These are phyloP conservation scores for Pythium myriotylum DNA, from an alignment of 352 stramenopile genomes.

Conservation along the genomic window DNA sequence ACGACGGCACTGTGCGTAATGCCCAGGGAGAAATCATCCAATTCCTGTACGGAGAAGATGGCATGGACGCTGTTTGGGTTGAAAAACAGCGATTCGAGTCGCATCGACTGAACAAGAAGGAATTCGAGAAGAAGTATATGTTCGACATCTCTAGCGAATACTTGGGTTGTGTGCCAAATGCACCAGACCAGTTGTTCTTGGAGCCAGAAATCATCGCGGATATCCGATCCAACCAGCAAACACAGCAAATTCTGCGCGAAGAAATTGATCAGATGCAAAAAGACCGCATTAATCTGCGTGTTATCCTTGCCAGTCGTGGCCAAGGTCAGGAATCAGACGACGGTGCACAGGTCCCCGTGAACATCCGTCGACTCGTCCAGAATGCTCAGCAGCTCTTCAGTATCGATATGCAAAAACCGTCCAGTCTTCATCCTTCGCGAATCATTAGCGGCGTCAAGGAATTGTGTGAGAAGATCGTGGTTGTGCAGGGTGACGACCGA, in stretches of 20 bases:
- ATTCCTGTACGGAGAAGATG: slow-evolving; percentile 96
- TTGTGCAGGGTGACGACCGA: slow-evolving; percentile 94
- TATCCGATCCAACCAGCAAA: slow-evolving; percentile 93
- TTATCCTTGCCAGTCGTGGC: slow-evolving; percentile 96
- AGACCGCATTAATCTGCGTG: slow-evolving; percentile 93
- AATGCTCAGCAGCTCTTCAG: slow-evolving; percentile 95
- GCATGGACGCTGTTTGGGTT: slow-evolving; percentile 99
- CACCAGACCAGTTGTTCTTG: slow-evolving; percentile 84
- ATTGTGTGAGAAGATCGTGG: slow-evolving; percentile 94
- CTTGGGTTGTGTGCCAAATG: slow-evolving; percentile 90
- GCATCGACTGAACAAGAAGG: slow-evolving; percentile 86
- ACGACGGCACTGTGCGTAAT: slow-evolving; percentile 99
- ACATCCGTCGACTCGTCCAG: slow-evolving; percentile 94
- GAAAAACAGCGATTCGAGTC: slow-evolving; percentile 97
- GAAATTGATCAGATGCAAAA: slow-evolving; percentile 94
- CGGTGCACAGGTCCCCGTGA: slow-evolving; percentile 91
- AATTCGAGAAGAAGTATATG: slow-evolving; percentile 95
- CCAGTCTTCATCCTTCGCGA: slow-evolving; percentile 90
- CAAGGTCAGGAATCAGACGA: slow-evolving; percentile 93
- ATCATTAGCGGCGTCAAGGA: slow-evolving; percentile 92
- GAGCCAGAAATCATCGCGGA: slow-evolving; percentile 88
- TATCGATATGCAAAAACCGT: slow-evolving; percentile 93
- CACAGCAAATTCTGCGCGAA: slow-evolving; percentile 92
- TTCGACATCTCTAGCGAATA: slow-evolving; percentile 93
- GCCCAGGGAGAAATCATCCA: slow-evolving; percentile 87